These are phyloP conservation scores for Anthracocystis setariae DNA, from an alignment of 1,284 basidiomycete genomes.

Conservation along the genomic window DNA sequence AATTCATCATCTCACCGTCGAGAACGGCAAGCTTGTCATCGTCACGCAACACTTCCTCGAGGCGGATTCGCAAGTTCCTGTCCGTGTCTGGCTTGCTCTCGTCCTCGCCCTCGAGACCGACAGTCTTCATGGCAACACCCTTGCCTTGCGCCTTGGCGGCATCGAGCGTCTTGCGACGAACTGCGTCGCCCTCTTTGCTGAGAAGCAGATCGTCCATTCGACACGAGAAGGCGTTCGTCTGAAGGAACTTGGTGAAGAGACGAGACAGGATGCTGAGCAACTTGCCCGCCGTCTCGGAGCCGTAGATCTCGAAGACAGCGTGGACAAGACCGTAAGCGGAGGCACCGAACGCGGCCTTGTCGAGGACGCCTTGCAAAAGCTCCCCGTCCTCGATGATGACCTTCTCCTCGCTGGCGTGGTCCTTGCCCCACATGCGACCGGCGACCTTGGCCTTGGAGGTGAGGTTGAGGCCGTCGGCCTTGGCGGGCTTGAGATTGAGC, in stretches of 20 bases:
- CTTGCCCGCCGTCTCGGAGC: conserved; percentile 85
- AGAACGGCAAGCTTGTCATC: conserved; percentile 97
- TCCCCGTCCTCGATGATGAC: conserved; percentile 94
- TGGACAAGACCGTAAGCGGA: conserved; percentile 96
- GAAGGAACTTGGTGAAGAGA: conserved; percentile 94
- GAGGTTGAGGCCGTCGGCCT: conserved; percentile 85
- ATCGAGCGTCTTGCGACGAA: conserved; percentile 77
- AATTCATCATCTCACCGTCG: conserved; percentile 80
- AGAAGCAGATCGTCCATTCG: conserved; percentile 97
- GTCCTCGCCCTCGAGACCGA: conserved; percentile 70
- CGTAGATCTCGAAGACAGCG: conserved; percentile 98
- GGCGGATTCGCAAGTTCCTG: conserved; percentile 70
- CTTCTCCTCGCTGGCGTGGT: conserved; percentile 77
- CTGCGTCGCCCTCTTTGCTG: conserved; percentile 81
- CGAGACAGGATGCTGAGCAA: conserved; percentile 92
- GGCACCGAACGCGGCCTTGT: conserved; percentile 98
- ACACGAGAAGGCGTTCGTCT: conserved; percentile 96
- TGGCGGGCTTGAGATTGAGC: conserved; percentile 83
- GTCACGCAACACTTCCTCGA: conserved; percentile 95
- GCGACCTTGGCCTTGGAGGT: conserved; percentile 86
- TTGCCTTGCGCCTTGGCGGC: conserved; percentile 80
- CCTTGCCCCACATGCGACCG: conserved; percentile 78
- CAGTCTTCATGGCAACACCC: conserved; percentile 79
- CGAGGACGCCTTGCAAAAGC: conserved; percentile 88
- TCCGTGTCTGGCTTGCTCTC: conserved; percentile 68